Base-by-base conservation (phyloP, 495 filamentous ascomycete species). In the Cercophora newfieldiana region DNA sequence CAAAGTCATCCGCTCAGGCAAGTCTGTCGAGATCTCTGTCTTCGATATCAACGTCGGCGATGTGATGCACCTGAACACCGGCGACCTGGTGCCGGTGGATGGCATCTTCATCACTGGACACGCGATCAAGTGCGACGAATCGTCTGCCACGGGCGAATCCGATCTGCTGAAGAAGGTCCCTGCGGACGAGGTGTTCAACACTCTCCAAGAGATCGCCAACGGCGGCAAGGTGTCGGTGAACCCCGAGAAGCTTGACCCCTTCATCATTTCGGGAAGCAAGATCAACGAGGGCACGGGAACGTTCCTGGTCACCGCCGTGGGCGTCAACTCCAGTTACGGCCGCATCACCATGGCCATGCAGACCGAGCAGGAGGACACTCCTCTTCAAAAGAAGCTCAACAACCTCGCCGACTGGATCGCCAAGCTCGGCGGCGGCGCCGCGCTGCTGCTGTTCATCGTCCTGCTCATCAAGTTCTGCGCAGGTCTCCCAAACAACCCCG, bases 271-370 rank as follows among this genome's bases (percentile, higher is more conserved):
- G 7, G 94, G 94, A 53, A 89, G 89, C 30, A 95, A 95, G 74
- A 90, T 98, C 25, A 91, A 92, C 33, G 94, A 98, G 79, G 94
- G 94, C 24, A 86, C 95, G 26, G 93, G 93, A 0, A 91, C 89
- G 7, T 97, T 94, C 71, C 72, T 97, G 59, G 89, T 95, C 51
- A 98, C 94, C 1, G 87, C 92, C 25, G 90, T 90, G 18, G 94
- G 94, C 66, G 83, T 95, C 28, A 85, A 97, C 74, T 92, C 94
- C 2, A 91, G 87, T 64, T 92, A 94, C 72, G 94, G 94, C 50
- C 94, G 93, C 71, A 97, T 92, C 56, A 89, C 97, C 86, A 95
- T 98, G 92, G 90, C 92, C 48, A 84, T 97, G 57, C 91, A 90
- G 56, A 91, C 94, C 56, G 91, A 94, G 65, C 88, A 88, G 68